Evolutionary conservation across 768 basidiomycete genomes (phyloP), one percentile per base, ranked within the genome.

Genomic region (Rubroboletus pulcherrimus): DNA sequence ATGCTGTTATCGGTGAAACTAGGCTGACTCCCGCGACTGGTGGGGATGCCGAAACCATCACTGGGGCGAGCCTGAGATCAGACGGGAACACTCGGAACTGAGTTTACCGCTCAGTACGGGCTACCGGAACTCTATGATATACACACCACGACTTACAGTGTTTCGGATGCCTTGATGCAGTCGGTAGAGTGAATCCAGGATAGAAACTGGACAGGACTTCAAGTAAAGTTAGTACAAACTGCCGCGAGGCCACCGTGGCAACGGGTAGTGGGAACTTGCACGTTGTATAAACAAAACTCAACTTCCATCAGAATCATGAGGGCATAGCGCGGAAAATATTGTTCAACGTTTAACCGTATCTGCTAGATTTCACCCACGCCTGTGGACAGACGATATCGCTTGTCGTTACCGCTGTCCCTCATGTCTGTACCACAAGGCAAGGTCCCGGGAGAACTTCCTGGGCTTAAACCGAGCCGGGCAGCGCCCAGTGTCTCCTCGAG

Each of bases 401-500:
- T 26, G 41, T 48, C 15, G 19, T 43, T 14, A 9, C 19, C 24
- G 31, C 19, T 35, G 14, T 26, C 47, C 45, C 9, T 34, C 45
- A 67, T 69, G 68, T 55, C 60, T 37, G 8, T 35, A 26, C 40
- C 30, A 31, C 51, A 49, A n/a, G 29, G 39, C 45, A 63, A 67
- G 50, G 30, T 37, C 37, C 7, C 15, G 3, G 43, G 43, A 33
- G 45, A 53, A 12, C 56, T 68, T 29, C 60, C 63, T n/a, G 63
- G 60, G 14, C 39, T 52, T 31, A 30, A 30, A 29, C 49, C 49
- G 38, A 56, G 46, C 21, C 53, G 19, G 42, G 49, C 30, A 21
- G 11, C 31, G 14, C 34, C 43, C 3, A 46, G n/a, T n/a, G 11
- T 44, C 35, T 61, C 54, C 19, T 67, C 55, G 4, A 56, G 40